A percentile compares a stretch with the other conserved stretches of the same genome.
Conservation (phyloP, 345 rosid genomes). For the Eucalyptus erythrocorys region DNA sequence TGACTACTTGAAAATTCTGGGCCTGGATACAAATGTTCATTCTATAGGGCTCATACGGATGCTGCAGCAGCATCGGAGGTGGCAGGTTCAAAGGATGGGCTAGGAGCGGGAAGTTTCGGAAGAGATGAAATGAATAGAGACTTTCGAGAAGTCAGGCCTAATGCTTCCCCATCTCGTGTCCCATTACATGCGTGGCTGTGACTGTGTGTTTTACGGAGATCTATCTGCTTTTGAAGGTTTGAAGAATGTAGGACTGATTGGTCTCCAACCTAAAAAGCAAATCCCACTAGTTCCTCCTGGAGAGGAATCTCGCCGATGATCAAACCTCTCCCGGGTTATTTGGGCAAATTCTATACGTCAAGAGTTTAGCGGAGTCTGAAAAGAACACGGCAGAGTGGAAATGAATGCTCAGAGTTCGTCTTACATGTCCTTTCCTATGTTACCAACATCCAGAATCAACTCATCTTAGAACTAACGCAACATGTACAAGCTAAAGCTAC, state of each 20-base stretch:
- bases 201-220: not conserved
- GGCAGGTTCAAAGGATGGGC: not conserved
- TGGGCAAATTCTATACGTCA: not conserved
- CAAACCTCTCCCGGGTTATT: not conserved
- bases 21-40: not conserved
- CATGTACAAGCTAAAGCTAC: not conserved
- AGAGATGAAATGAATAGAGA: not conserved
- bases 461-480: not conserved
- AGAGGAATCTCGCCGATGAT: not conserved
- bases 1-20: not conserved
- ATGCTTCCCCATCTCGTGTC: not conserved
- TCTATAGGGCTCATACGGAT: not conserved
- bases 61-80: not conserved
- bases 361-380: not conserved
- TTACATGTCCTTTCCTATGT: not conserved
- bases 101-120: not conserved
- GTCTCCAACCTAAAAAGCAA: not conserved
- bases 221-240: not conserved
- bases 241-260: not conserved
- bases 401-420: not conserved
- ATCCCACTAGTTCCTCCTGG: not conserved
- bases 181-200: not conserved
- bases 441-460: not conserved
- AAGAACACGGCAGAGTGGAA: not conserved
- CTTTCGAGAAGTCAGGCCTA: fast-evolving